These are phyloP conservation scores for Mycena amicta DNA, from an alignment of 768 basidiomycete genomes.

Conservation along the genomic window DNA sequence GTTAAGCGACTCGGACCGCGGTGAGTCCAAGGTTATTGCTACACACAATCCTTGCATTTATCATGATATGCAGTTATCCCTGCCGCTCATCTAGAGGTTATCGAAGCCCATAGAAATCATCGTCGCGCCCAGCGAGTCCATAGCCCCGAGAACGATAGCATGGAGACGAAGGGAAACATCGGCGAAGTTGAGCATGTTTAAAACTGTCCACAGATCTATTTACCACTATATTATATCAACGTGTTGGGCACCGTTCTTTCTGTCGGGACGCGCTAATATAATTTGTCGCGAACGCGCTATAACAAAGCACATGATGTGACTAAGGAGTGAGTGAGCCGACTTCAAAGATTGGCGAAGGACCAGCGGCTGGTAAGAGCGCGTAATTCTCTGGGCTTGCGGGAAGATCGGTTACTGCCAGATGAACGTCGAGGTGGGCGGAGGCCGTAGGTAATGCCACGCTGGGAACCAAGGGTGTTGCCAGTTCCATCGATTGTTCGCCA, in stretches of 20 bases:
- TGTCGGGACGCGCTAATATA: too few species aligned
- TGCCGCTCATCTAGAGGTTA: constrained; percentile 7
- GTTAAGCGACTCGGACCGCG: constrained; percentile 39
- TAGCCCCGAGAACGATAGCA: background rate
- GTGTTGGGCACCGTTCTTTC: too few species aligned
- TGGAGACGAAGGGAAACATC: constrained; percentile 3
- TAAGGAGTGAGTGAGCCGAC: background rate
- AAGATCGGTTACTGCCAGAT: background rate
- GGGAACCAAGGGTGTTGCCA: background rate
- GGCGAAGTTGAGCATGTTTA: constrained; percentile 12
- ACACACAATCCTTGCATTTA: too few species aligned
- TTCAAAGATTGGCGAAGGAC: background rate
- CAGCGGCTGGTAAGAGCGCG: background rate
- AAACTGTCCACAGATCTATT: background rate
- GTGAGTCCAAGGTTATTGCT: background rate
- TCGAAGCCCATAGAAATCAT: constrained; percentile 15
- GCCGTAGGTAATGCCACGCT: background rate
- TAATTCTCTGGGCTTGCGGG: background rate
- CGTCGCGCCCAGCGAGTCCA: background rate
- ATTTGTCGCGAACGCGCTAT: too few species aligned
- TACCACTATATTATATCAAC: background rate
- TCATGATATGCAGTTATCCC: constrained; percentile 13
- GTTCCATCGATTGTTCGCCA: constrained; percentile 1
- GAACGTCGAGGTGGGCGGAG: background rate
- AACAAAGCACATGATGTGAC: background rate